Evolutionary conservation across 352 stramenopile genomes (phyloP).

Genomic region (Pythium aquatile): DNA sequence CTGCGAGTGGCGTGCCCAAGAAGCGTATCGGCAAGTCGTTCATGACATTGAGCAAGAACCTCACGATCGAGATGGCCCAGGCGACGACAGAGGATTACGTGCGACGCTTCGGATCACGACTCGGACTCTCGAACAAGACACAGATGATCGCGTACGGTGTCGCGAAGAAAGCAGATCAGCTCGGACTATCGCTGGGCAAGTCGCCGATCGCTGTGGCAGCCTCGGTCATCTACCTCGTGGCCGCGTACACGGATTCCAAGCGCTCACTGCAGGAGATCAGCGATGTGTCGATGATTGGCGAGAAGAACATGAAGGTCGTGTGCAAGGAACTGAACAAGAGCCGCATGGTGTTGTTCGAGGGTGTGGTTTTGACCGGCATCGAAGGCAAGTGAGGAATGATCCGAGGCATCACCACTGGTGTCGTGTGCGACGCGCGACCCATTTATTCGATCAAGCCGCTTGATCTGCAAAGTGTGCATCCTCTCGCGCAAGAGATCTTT

Average conservation of each 20-base stretch:
- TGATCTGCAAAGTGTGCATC: background rate
- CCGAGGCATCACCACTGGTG: background rate
- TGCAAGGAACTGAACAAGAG: conserved; percentile 88
- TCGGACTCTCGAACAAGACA: conserved; percentile 73
- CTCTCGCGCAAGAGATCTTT: background rate
- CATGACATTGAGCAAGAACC: conserved; percentile 51
- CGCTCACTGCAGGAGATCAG: conserved; percentile 81
- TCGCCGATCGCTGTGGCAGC: conserved; percentile 70
- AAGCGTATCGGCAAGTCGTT: conserved; percentile 81
- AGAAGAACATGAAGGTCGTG: conserved; percentile 83
- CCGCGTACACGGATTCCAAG: conserved; percentile 81
- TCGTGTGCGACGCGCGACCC: background rate
- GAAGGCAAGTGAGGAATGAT: background rate
- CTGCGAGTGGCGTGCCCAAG: conserved; percentile 68
- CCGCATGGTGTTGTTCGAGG: conserved; percentile 72
- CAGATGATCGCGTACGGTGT: conserved; percentile 76
- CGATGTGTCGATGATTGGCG: conserved; percentile 75
- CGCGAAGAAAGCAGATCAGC: conserved; percentile 64
- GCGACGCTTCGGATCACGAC: conserved; percentile 68
- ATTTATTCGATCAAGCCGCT: background rate
- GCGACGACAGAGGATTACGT: conserved; percentile 76
- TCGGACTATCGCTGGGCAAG: conserved; percentile 67
- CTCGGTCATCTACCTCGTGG: conserved; percentile 79
- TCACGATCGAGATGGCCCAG: conserved; percentile 68
- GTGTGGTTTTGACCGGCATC: conserved; percentile 57